Evolutionary conservation across 129 eudicot species (phyloP).

Genomic region (Saussurea involucrata): DNA sequence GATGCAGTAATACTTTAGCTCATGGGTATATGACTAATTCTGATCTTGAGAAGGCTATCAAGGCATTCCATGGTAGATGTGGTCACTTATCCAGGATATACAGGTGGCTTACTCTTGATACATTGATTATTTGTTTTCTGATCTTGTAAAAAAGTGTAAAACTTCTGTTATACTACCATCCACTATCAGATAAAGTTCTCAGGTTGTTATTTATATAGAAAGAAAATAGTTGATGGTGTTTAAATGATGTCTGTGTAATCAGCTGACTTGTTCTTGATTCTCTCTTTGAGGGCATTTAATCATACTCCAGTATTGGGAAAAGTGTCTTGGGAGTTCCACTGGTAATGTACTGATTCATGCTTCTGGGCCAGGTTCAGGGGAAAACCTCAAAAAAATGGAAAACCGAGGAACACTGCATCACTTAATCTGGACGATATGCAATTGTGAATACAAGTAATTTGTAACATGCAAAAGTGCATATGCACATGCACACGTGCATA

Average conservation of each 20-base stretch:
- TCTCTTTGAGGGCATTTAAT: slow-evolving; percentile 61
- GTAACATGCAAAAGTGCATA: too few species aligned
- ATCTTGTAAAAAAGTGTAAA: background rate
- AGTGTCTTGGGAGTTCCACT: slow-evolving; percentile 85
- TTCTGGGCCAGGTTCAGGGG: too few species aligned
- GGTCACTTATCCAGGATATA: slow-evolving; percentile 74
- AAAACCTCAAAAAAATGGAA: too few species aligned
- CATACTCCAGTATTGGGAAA: slow-evolving; percentile 71
- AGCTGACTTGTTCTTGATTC: slow-evolving; percentile 50
- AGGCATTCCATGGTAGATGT: slow-evolving; percentile 71
- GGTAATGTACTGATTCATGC: slow-evolving; percentile 45
- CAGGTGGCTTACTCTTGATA: slow-evolving; percentile 56
- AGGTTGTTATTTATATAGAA: slow-evolving; percentile 9
- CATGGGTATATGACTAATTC: slow-evolving; percentile 83
- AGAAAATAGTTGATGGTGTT: background rate
- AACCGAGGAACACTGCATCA: too few species aligned
- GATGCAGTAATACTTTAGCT: slow-evolving; percentile 63
- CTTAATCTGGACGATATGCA: too few species aligned
- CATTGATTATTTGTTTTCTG: background rate
- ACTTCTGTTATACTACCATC: background rate
- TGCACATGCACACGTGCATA: too few species aligned
- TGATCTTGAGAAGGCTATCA: slow-evolving; percentile 85
- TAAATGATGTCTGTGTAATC: slow-evolving; percentile 5
- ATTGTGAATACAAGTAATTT: too few species aligned
- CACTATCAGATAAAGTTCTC: slow-evolving; percentile 2